Conservation (phyloP, 1,284 basidiomycete genomes). For the Trametes pubescens region DNA sequence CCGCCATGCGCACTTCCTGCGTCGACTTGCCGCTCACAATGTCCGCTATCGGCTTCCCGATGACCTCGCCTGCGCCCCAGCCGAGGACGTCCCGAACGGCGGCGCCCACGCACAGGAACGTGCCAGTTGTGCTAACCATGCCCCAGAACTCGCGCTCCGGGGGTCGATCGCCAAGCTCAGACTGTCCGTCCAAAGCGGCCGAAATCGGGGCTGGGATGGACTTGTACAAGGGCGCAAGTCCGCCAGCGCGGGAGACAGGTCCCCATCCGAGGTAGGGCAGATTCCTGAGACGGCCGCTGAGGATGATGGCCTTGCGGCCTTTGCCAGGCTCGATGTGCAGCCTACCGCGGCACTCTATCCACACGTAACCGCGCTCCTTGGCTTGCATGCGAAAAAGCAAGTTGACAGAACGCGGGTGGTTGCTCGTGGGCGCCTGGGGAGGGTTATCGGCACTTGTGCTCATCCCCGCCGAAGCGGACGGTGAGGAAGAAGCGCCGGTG, state of each 20-base stretch:
- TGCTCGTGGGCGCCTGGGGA: slow-evolving; percentile 26
- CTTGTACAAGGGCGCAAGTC: slow-evolving; percentile 41
- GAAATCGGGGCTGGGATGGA: slow-evolving; percentile 16
- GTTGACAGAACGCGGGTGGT: slow-evolving; percentile 61
- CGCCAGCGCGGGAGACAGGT: slow-evolving; percentile 57
- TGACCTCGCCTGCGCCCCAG: slow-evolving; percentile 73
- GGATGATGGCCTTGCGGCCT: slow-evolving; percentile 88
- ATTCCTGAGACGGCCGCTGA: slow-evolving; percentile 76
- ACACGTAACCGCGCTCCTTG: slow-evolving; percentile 75
- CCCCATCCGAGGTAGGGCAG: slow-evolving; percentile 75
- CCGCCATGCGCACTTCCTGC: slow-evolving; percentile 28
- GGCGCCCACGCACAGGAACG: slow-evolving; percentile 60
- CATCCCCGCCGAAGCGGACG: slow-evolving; percentile 14
- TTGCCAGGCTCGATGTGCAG: slow-evolving; percentile 90
- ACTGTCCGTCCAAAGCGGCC: slow-evolving; percentile 15
- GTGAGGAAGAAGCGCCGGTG: slow-evolving; percentile 5
- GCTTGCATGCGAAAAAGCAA: slow-evolving; percentile 80
- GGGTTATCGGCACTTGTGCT: slow-evolving; percentile 10
- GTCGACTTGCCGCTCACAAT: slow-evolving; percentile 47
- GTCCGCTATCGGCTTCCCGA: slow-evolving; percentile 69
- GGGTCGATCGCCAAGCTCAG: slow-evolving; percentile 22
- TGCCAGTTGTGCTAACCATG: slow-evolving; percentile 56
- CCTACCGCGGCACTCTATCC: slow-evolving; percentile 88
- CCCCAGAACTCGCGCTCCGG: slow-evolving; percentile 65
- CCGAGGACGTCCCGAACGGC: slow-evolving; percentile 65